Evolutionary conservation across 164 flowering plant genomes (phyloP).

Genomic region (Sextonia rubra): DNA sequence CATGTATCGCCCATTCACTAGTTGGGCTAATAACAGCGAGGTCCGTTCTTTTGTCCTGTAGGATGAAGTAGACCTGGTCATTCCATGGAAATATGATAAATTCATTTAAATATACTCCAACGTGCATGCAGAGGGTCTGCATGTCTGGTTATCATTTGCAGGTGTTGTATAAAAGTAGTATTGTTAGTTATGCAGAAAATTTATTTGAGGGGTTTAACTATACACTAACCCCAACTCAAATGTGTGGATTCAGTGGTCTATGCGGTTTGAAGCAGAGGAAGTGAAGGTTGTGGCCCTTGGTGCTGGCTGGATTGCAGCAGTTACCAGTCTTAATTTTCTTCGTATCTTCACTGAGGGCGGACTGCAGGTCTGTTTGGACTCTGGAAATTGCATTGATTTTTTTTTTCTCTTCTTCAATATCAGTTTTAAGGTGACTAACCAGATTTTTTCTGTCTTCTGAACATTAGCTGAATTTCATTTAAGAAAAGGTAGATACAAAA

Average conservation of each 20-base stretch:
- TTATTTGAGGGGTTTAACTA: background rate
- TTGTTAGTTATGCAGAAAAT: background rate
- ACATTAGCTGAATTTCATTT: too few relatives aligned
- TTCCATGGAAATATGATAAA: background rate
- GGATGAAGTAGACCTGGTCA: background rate
- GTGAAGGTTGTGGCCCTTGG: slow-evolving; percentile 95
- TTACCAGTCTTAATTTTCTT: slow-evolving; percentile 78
- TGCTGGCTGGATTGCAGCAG: slow-evolving; percentile 85
- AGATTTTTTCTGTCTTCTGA: too few relatives aligned
- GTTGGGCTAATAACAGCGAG: slow-evolving; percentile 99
- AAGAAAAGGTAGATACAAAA: too few relatives aligned
- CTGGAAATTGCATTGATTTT: too few relatives aligned
- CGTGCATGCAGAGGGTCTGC: background rate
- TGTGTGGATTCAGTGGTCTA: slow-evolving; percentile 71
- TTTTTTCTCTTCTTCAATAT: too few relatives aligned
- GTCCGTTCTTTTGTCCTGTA: slow-evolving; percentile 31
- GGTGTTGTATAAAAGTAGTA: too few relatives aligned
- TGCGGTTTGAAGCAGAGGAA: slow-evolving; percentile 97
- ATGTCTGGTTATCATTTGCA: too few relatives aligned
- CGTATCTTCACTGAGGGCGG: slow-evolving; percentile 97
- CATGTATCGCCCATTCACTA: slow-evolving; percentile 94
- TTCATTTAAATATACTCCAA: background rate
- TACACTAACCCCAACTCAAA: slow-evolving; percentile 20
- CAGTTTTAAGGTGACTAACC: too few relatives aligned
- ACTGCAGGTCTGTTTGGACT: slow-evolving; percentile 60